Evolutionary conservation across 2,329 filamentous ascomycete species (phyloP), one percentile per base, ranked within the genome.

Genomic region (Cladosporium sp.): DNA sequence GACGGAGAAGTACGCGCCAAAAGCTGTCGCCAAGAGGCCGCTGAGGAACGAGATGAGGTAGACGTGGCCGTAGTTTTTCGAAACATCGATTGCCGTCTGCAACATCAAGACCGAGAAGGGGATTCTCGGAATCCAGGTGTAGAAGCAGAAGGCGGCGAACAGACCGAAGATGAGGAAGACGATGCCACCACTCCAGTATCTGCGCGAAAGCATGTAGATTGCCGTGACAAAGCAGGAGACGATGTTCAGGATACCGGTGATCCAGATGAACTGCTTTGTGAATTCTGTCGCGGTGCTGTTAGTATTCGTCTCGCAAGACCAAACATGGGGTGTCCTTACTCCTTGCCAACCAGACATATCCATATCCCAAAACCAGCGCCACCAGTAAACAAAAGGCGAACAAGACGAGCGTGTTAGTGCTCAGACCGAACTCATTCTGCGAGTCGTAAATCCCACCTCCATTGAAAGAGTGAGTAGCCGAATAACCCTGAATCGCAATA

Each of bases 51-150:
- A 93, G 39, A 95, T 86, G 1, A 91, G 66, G 64, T 92, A 95
- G 51, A 95, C 86, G 62, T 96, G 89, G 1, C 91, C 90, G 59
- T 86, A 87, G 22, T 77, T 80, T 62, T 89, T 90, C 35, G 89
- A 85, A 0, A 96, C 85, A 59, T 95, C 86, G 60, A 95, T 89
- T 18, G 84, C 78, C 0, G 88, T 92, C 68, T 86, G 84, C 42
- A 96, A 78, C 88, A 96, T 94, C 53, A 96, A 73, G 0, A 88
- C 88, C 7, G 86, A 90, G 68, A 95, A 96, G 0, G 90, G 92
- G 53, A 97, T 96, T 45, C 91, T 80, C 15, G 81, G 84, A 49
- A 92, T 92, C 91, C 92, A 97, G 43, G 81, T 85, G 62, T 86
- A 84, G 72, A 96, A 96, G 64, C 84, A 89, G 63, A 95, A 77